Evolutionary conservation across 805 yeast species (phyloP).

Genomic region (Pichia scutulata): DNA sequence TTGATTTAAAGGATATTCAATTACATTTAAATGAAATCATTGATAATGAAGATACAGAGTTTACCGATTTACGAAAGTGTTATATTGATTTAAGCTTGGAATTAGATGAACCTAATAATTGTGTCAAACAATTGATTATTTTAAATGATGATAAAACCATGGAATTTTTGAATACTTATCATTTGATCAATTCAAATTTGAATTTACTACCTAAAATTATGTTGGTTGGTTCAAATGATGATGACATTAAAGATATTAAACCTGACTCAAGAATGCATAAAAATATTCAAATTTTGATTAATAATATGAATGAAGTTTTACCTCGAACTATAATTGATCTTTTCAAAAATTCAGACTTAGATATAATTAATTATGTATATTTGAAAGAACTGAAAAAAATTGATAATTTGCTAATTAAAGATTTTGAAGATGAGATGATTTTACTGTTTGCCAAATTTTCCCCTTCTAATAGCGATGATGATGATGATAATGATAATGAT

Average conservation of each 20-base stretch:
- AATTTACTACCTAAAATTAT: constrained; percentile 46
- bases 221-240: constrained; percentile 21
- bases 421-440: constrained; percentile 63
- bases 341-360: constrained; percentile 36
- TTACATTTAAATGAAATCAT: not conserved
- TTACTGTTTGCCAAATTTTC: constrained; percentile 51
- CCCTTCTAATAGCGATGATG: constrained; percentile 29
- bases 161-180: constrained; percentile 52
- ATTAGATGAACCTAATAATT: constrained; percentile 49
- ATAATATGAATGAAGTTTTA: constrained; percentile 55
- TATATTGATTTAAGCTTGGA: constrained; percentile 49
- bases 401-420: constrained; percentile 48
- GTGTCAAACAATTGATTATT: constrained; percentile 55
- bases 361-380: constrained; percentile 54
- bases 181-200: constrained; percentile 47
- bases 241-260: constrained; percentile 35
- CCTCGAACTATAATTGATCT: constrained; percentile 44
- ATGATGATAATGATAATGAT: constrained; percentile 29
- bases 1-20: constrained; percentile 34
- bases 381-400: constrained; percentile 47
- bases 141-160: constrained; percentile 49
- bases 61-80: constrained; percentile 30
- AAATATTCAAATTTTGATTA: constrained; percentile 48
- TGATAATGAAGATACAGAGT: constrained; percentile 6
- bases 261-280: constrained; percentile 32